Evolutionary conservation across 192 early-diverging fungal species (phyloP).

Genomic region (Umbelopsis isabellina): DNA sequence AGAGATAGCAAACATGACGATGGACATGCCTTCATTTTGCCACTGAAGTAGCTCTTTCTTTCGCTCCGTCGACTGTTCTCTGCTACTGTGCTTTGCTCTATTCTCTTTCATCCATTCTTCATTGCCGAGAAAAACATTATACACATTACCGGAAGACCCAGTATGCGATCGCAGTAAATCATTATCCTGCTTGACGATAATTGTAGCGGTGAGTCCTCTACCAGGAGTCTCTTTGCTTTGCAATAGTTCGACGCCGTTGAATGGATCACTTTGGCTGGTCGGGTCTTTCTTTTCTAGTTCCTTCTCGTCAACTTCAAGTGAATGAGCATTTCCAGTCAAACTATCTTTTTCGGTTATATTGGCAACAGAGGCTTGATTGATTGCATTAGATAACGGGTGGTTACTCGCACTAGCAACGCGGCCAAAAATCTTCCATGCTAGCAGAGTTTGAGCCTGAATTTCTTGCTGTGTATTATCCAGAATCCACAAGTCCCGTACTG

Average conservation of each 20-base stretch:
- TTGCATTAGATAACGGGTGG: slow-evolving; percentile 74
- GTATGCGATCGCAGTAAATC: slow-evolving; percentile 19
- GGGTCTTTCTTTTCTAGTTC: slow-evolving; percentile 13
- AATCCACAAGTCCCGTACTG: slow-evolving; percentile 44
- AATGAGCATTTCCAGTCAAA: neutral
- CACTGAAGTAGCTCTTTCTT: slow-evolving; percentile 44
- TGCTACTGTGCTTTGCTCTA: slow-evolving; percentile 39
- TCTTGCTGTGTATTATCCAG: neutral
- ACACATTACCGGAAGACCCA: slow-evolving; percentile 36
- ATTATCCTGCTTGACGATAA: slow-evolving; percentile 40
- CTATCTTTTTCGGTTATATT: neutral
- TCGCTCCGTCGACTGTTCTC: slow-evolving; percentile 17
- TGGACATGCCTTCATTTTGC: slow-evolving; percentile 61
- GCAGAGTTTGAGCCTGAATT: slow-evolving; percentile 12
- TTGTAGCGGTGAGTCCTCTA: slow-evolving; percentile 57
- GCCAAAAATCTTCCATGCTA: slow-evolving; percentile 50
- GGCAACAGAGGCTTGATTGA: slow-evolving; percentile 36
- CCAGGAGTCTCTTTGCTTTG: slow-evolving; percentile 69
- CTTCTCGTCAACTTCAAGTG: slow-evolving; percentile 22
- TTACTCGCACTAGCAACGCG: slow-evolving; percentile 58
- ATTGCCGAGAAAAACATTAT: slow-evolving; percentile 64
- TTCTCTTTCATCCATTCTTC: slow-evolving; percentile 68
- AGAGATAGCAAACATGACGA: slow-evolving; percentile 57
- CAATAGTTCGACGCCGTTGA: slow-evolving; percentile 45
- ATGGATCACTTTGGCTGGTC: slow-evolving; percentile 27